Evolutionary conservation across 1,139 yeast genomes (phyloP), one percentile per base, ranked within the genome.

Genomic region (Magnusiomyces sp.): DNA sequence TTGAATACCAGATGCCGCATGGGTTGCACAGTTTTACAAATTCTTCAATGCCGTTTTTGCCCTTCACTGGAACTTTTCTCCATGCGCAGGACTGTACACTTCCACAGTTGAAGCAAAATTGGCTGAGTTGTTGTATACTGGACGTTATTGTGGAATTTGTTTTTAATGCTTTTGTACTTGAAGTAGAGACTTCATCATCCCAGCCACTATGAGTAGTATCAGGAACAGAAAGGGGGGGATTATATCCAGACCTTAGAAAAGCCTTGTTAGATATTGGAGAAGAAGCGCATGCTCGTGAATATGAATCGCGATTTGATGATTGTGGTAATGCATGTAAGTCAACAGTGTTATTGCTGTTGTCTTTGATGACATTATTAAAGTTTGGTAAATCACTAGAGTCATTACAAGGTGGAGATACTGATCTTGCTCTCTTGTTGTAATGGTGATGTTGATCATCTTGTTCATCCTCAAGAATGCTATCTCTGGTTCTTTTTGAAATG

Each of bases 41-140:
- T 53, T 58, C 31, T 56, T 55, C 52, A 5, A 46, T 29, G 7
- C 49, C 46, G 13, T 43, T 40, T 16, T 17, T 27, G 10, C 36
- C 41, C 32, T 19, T 36, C 14, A 36, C 17, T 48, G 45, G 52
- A 27, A 60, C 52, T 17, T 58, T 52, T 41, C 73, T 57, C 73
- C 74, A 70, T 1, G 68, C 61, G 2, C 67, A 54, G 1, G 72
- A 68, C 37, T 57, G 53, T 10, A 58, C 59, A 13, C 59, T 60
- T 11, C 71, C 70, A 51, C 73, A 70, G 57, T 70, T 70, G 20
- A 57, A 60, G 53, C 73, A 70, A 43, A 57, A 62, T 2, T 31
- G 17, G 11, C 41, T n/a, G 37, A 39, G 9, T 38, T n/a, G n/a
- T 44, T 45, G 17, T 23, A 20, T 23, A 38, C 32, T 34, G 5